Evolutionary conservation across 768 basidiomycete genomes (phyloP).

Genomic region (Amanita polypyramis): DNA sequence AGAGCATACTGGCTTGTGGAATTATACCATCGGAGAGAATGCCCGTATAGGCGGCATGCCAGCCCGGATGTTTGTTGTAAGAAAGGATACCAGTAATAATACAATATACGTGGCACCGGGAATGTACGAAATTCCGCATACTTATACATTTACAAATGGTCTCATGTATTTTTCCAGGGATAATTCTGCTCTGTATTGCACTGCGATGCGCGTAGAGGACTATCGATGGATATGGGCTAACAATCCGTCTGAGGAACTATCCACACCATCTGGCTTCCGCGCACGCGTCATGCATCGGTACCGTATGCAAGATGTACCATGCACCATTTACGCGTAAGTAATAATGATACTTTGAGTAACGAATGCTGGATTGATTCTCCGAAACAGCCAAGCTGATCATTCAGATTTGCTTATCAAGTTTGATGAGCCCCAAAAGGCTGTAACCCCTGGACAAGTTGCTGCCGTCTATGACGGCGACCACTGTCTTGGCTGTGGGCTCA

Average conservation of each 20-base stretch:
- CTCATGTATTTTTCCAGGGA: conserved; percentile 28
- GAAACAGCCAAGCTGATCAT: conserved; percentile 9
- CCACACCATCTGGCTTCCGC: conserved; percentile 31
- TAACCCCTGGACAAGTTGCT: conserved; percentile 75
- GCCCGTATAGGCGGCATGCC: conserved; percentile 54
- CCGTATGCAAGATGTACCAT: conserved; percentile 45
- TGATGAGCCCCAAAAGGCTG: conserved; percentile 49
- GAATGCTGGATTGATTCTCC: background rate
- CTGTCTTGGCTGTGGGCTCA: conserved; percentile 80
- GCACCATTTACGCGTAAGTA: conserved; percentile 40
- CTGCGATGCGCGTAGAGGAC: conserved; percentile 26
- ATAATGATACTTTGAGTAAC: conserved; percentile 9
- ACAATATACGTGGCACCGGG: conserved; percentile 70
- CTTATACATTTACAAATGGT: background rate
- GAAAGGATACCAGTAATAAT: conserved; percentile 56
- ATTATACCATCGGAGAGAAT: conserved; percentile 78
- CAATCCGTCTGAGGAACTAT: conserved; percentile 35
- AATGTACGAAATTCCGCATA: conserved; percentile 31
- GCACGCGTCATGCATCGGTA: conserved; percentile 60
- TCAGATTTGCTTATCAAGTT: conserved; percentile 29
- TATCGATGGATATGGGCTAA: conserved; percentile 78
- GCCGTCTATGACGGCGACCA: conserved; percentile 63
- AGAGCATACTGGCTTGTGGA: conserved; percentile 69
- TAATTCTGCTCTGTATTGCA: conserved; percentile 45
- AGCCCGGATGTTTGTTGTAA: conserved; percentile 58